A percentile compares a stretch with the other conserved stretches of the same genome.
Evolutionary conservation across 169 alveolate species (phyloP).

Genomic region (Eimeria acervulina): DNA sequence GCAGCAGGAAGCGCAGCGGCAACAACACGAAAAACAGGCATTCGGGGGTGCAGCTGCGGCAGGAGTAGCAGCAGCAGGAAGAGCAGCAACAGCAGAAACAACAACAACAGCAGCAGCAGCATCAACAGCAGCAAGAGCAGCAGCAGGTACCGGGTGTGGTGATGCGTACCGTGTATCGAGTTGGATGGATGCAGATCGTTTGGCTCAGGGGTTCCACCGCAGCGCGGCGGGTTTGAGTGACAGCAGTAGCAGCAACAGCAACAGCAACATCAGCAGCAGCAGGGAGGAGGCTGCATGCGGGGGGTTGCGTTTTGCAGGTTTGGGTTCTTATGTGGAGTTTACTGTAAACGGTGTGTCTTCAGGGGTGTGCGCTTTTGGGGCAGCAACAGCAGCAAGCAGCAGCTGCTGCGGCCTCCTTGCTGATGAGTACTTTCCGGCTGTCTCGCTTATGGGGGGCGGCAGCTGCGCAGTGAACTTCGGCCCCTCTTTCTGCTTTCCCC

Average conservation of each 20-base stretch:
- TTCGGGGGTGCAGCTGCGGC: not conserved
- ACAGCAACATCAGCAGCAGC: not conserved
- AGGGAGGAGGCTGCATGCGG: constrained; percentile 25
- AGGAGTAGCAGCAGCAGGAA: not conserved
- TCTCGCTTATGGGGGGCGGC: constrained; percentile 72
- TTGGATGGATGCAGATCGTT: constrained; percentile 61
- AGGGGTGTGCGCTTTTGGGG: not conserved
- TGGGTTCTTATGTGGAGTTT: constrained; percentile 74
- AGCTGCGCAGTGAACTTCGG: constrained; percentile 78
- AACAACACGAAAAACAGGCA: not conserved
- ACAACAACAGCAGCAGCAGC: not conserved
- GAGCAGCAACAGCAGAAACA: not conserved
- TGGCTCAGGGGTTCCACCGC: constrained; percentile 80
- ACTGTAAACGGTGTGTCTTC: constrained; percentile 66
- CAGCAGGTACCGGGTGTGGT: constrained; percentile 32
- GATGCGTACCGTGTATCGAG: constrained; percentile 53
- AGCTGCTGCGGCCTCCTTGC: not conserved
- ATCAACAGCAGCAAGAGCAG: not conserved
- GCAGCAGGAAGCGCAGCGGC: not conserved
- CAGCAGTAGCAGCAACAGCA: not conserved
- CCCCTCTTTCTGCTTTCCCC: constrained; percentile 74
- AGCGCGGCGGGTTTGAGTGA: constrained; percentile 47
- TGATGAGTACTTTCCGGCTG: constrained; percentile 79
- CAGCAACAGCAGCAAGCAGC: constrained; percentile 11
- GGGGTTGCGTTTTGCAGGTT: not conserved